A percentile compares a stretch with the other conserved stretches of the same genome.
Evolutionary conservation across 352 stramenopile species (phyloP).

Genomic region (Pythium rhizo-oryzae): DNA sequence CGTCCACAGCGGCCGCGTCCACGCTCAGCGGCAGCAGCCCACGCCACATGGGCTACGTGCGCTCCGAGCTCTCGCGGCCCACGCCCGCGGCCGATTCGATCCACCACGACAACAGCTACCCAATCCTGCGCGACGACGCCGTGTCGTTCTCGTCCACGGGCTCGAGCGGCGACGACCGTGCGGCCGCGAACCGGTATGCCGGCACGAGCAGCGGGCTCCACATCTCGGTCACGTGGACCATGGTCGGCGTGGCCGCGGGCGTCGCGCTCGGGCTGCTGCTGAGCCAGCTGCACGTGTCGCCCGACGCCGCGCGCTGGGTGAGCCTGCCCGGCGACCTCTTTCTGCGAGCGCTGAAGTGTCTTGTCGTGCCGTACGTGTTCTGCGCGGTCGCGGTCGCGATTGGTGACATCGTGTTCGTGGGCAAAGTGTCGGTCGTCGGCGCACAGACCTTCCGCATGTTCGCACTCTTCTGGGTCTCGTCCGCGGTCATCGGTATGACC

Average conservation of each 20-base stretch:
- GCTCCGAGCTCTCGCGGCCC: slow-evolving; percentile 2
- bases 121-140: slow-evolving; percentile 24
- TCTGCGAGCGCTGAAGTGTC: slow-evolving; percentile 67
- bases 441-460: slow-evolving; percentile 72
- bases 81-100: background rate
- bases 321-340: slow-evolving; percentile 78
- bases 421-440: slow-evolving; percentile 73
- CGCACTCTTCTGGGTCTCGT: slow-evolving; percentile 52
- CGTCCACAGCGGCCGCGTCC: background rate
- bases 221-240: slow-evolving; percentile 56
- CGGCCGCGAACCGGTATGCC: slow-evolving; percentile 42
- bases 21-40: slow-evolving; percentile 33
- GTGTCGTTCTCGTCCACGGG: slow-evolving; percentile 13
- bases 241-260: slow-evolving; percentile 52
- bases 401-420: slow-evolving; percentile 74
- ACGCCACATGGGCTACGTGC: slow-evolving; percentile 46
- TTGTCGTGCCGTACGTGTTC: slow-evolving; percentile 86
- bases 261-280: slow-evolving; percentile 58
- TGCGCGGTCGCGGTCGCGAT: slow-evolving; percentile 77
- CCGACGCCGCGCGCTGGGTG: slow-evolving; percentile 52
- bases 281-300: slow-evolving; percentile 43
- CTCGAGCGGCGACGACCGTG: slow-evolving; percentile 16
- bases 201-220: slow-evolving; percentile 48
- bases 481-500: slow-evolving; percentile 49
- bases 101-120: slow-evolving; percentile 17